phyloP scores from a whole-genome alignment of 2,329 filamentous ascomycete genomes.

The Grosmannia serpens region DNA sequence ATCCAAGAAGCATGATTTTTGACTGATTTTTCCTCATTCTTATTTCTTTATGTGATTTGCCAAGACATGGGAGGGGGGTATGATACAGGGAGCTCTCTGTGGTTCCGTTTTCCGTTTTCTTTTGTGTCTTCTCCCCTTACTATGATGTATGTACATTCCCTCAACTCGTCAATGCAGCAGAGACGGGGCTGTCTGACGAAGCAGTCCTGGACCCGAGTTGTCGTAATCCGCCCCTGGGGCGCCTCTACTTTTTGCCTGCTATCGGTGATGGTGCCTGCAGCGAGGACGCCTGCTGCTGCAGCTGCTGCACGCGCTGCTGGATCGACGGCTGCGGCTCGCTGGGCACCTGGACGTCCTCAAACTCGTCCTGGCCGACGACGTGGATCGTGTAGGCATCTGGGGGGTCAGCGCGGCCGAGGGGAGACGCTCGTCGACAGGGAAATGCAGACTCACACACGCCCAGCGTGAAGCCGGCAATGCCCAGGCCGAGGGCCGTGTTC shows the following conservation, averaged over 20 bases:
- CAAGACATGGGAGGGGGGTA: neutral
- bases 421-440: neutral
- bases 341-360: conserved; percentile 88
- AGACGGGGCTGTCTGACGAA: too few species aligned
- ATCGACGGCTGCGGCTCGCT: conserved; percentile 41
- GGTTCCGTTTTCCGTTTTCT: too few species aligned
- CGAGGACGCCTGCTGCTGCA: conserved; percentile 21
- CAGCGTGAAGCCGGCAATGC: conserved; percentile 62
- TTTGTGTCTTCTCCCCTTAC: too few species aligned
- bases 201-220: too few species aligned
- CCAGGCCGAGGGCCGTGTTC: conserved; percentile 73
- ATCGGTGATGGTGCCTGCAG: conserved; percentile 6
- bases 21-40: neutral
- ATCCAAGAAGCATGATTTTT: neutral
- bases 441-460: conserved; percentile 67
- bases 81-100: neutral
- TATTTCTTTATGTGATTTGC: neutral
- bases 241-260: conserved; percentile 9
- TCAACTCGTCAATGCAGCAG: too few species aligned
- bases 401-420: neutral
- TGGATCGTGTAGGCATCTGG: conserved; percentile 55
- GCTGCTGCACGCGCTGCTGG: conserved; percentile 10
- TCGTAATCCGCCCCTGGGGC: too few species aligned
- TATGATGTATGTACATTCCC: too few species aligned
- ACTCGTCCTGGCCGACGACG: conserved; percentile 90